Conservation (phyloP, 768 basidiomycete species). For the Jaapia argillacea region DNA sequence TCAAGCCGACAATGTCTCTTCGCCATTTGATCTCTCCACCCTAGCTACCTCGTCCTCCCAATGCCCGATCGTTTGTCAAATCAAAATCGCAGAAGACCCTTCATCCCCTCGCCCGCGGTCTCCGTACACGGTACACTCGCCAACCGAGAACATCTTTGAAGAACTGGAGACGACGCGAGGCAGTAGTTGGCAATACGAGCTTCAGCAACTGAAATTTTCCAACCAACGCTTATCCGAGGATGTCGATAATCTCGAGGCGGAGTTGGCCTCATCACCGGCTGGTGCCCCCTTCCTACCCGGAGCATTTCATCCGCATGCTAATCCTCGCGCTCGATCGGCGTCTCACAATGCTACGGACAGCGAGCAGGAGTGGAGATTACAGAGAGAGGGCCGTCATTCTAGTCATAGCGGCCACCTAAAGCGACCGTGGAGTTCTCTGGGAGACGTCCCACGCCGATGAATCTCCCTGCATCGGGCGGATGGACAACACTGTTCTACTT, state of each 20-base stretch:
- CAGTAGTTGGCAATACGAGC: constrained; percentile 90
- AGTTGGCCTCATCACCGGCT: too few relatives aligned
- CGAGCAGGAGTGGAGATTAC: too few relatives aligned
- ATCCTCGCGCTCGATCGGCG: too few relatives aligned
- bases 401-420: too few relatives aligned
- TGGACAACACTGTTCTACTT: too few relatives aligned
- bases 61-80: constrained; percentile 14
- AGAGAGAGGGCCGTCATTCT: too few relatives aligned
- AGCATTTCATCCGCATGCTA: too few relatives aligned
- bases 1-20: constrained; percentile 8
- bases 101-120: constrained; percentile 5
- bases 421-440: too few relatives aligned
- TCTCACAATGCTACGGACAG: too few relatives aligned
- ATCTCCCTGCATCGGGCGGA: too few relatives aligned
- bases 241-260: constrained; percentile 28
- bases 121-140: constrained; percentile 7
- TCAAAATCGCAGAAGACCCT: constrained; percentile 9
- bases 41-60: background rate
- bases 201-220: constrained; percentile 70
- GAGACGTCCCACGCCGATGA: too few relatives aligned
- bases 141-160: constrained; percentile 46
- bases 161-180: constrained; percentile 59
- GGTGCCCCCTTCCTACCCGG: too few relatives aligned
- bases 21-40: background rate
- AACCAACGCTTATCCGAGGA: constrained; percentile 62